These are phyloP conservation scores for Fragaria ananassa DNA, from an alignment of 306 rosid genomes.

Conservation along the genomic window DNA sequence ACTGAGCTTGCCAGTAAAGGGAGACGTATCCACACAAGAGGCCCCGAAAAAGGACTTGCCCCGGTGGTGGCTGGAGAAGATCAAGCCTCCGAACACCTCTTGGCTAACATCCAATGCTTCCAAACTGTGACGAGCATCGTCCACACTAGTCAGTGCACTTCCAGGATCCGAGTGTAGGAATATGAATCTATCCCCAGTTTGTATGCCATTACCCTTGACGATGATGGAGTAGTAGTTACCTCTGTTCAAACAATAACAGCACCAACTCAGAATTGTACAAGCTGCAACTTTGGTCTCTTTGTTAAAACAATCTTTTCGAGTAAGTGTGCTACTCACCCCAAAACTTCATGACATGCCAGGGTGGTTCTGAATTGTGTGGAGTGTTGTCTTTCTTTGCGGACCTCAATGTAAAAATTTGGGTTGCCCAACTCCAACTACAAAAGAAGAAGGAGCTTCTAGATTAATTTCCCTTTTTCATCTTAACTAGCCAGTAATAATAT, in stretches of 20 bases:
- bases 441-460: background rate
- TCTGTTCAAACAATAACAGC: constrained; percentile 18
- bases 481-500: background rate
- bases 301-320: no score
- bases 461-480: background rate
- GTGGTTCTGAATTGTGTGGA: background rate
- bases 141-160: constrained; percentile 20
- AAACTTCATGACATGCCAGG: constrained; percentile 24
- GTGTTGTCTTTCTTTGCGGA: constrained; percentile 17
- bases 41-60: constrained; percentile 23
- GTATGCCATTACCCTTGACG: constrained; percentile 31
- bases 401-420: constrained; percentile 33
- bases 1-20: constrained; percentile 5
- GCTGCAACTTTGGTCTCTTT: no score
- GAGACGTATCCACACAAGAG: constrained; percentile 11
- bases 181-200: constrained; percentile 27
- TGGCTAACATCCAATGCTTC: background rate
- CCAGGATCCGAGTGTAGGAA: constrained; percentile 35
- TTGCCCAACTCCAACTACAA: constrained; percentile 20
- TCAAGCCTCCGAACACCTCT: constrained; percentile 31
- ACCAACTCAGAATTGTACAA: background rate
- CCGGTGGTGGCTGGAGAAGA: constrained; percentile 26
- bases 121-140: constrained; percentile 6
- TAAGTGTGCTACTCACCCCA: constrained; percentile 20
- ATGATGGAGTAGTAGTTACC: constrained; percentile 9